Evolutionary conservation across 2,329 filamentous ascomycete genomes (phyloP), one percentile per base, ranked within the genome.

Genomic region (Aureobasidium sp.): DNA sequence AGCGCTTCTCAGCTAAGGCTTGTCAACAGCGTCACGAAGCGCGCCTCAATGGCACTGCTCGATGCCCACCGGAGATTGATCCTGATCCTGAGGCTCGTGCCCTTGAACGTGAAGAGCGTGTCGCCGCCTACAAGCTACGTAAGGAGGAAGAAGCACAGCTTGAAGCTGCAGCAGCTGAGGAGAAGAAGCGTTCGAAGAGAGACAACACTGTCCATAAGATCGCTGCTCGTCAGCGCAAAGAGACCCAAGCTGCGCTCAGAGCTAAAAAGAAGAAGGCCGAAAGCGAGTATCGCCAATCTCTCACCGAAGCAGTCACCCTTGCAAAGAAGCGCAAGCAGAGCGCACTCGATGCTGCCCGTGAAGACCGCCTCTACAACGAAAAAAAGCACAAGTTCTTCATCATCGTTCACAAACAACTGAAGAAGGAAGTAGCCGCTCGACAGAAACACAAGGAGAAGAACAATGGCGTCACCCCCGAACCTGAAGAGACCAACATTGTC

Each of bases 1-100:
- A 74, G 42, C 73, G 78, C 59, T 81, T 79, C 73, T 77, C 77
- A 20, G 73, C 73, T 25, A 75, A 75, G 11, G 79, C 80, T 25
- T 81, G 79, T 68, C 69, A 73, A 22, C 70, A 77, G 61, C 77
- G 79, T 31, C 78, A 73, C 64, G 68, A 73, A 36, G 71, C 70
- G 15, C 67, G 80, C 17, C 66, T 73, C 22, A 66, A 74, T 36
- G 79, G 77, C n/a, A 77, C 70, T 8, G 79, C 78, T 2, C 71
- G 71, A 34, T 74, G 76, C 20, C 78, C 79, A 1, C 75, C 75
- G 22, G 78, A 79, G 42, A 64, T 74, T 11, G 74, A 78, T 61
- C 70, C 75, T 17, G 70, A 79, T 49, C 75, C 76, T 17, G 70
- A 70, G 1, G 69, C 71, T 6, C 75, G 77, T 42, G 69, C 68